Percentiles rank a stretch among this genome's conserved stretches.
Evolutionary conservation across 1,139 yeast species (phyloP).

Genomic region (Pichia sp.): DNA sequence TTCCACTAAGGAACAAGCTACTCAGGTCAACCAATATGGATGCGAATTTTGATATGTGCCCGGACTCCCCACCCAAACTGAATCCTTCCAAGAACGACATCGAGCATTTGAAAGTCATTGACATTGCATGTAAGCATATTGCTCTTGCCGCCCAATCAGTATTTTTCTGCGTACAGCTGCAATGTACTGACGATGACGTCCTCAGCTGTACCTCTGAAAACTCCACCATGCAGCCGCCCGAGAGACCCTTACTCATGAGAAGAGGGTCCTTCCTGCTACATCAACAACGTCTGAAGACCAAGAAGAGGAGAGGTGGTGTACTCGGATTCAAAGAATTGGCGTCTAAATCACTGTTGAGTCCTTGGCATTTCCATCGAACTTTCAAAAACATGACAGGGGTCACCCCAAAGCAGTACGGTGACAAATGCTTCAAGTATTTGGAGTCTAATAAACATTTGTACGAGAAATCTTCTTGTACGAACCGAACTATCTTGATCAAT

Average conservation of each 20-base stretch:
- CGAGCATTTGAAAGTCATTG: slow-evolving; percentile 66
- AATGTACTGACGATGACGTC: background rate
- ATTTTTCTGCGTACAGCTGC: slow-evolving; percentile 33
- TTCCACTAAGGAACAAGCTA: slow-evolving; percentile 16
- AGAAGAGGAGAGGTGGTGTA: slow-evolving; percentile 78
- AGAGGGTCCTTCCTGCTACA: slow-evolving; percentile 11
- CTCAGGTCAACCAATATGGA: slow-evolving; percentile 1
- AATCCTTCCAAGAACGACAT: slow-evolving; percentile 45
- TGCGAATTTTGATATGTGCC: background rate
- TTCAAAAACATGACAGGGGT: slow-evolving; percentile 79
- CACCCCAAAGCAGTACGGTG: slow-evolving; percentile 87
- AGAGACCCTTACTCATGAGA: too few relatives aligned
- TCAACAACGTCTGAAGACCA: slow-evolving; percentile 32
- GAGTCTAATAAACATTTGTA: slow-evolving; percentile 4
- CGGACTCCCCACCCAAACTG: background rate
- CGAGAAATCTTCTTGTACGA: background rate
- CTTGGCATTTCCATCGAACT: slow-evolving; percentile 94
- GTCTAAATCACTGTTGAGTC: slow-evolving; percentile 71
- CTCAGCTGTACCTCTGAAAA: too few relatives aligned
- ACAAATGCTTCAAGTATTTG: slow-evolving; percentile 65
- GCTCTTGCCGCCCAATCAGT: slow-evolving; percentile 58
- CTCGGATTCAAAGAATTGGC: slow-evolving; percentile 86
- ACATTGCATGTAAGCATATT: slow-evolving; percentile 76
- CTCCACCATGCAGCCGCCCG: too few relatives aligned
- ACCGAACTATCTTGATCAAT: slow-evolving; percentile 22